Percentiles rank a stretch among this genome's conserved stretches.
These are phyloP conservation scores for Gaertneriomyces sp. DNA, from an alignment of 192 early-diverging fungal species.

Conservation along the genomic window DNA sequence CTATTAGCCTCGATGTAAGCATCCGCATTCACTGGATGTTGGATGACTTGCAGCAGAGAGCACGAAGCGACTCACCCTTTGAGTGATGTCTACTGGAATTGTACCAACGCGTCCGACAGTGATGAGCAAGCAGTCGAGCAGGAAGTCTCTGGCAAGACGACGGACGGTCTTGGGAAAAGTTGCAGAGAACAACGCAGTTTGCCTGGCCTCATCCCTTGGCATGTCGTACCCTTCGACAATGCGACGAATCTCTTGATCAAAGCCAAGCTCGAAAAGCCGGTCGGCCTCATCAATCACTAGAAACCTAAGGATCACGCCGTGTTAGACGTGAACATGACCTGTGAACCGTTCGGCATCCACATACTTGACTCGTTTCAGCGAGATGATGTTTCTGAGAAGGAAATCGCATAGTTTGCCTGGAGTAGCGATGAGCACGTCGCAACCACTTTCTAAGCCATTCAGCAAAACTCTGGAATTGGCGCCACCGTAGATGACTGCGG, in stretches of 20 bases:
- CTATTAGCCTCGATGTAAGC: neutral
- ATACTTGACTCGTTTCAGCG: slow-evolving; percentile 40
- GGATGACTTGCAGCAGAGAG: neutral
- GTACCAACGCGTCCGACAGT: slow-evolving; percentile 87
- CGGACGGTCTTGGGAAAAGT: slow-evolving; percentile 73
- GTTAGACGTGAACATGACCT: neutral
- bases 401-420: slow-evolving; percentile 89
- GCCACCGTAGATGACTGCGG: slow-evolving; percentile 87
- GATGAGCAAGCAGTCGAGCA: slow-evolving; percentile 63
- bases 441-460: slow-evolving; percentile 81
- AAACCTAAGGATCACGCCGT: neutral
- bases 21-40: no score
- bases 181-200: slow-evolving; percentile 87
- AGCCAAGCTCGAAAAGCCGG: slow-evolving; percentile 96
- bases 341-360: neutral
- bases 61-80: slow-evolving; percentile 58
- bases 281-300: slow-evolving; percentile 89
- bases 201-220: slow-evolving; percentile 48
- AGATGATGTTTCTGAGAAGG: slow-evolving; percentile 59
- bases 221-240: slow-evolving; percentile 24
- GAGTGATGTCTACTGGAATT: slow-evolving; percentile 81
- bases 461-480: slow-evolving; percentile 86
- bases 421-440: slow-evolving; percentile 89
- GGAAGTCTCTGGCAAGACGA: slow-evolving; percentile 77
- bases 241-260: slow-evolving; percentile 87